Conservation (phyloP, 306 rosid species). For the Prunus padus region DNA sequence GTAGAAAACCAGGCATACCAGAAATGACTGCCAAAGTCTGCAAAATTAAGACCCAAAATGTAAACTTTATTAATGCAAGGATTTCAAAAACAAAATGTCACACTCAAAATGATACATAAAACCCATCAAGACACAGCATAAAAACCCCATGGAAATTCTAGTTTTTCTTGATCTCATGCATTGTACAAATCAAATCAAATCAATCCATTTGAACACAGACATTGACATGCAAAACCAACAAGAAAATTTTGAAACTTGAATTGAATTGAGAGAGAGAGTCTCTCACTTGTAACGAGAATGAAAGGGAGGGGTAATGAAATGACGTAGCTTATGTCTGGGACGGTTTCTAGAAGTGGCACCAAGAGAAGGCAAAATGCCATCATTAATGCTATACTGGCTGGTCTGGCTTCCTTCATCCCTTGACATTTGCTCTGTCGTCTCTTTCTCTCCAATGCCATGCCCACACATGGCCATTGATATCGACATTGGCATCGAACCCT, state of each 20-base stretch:
- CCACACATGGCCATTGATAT: slow-evolving; percentile 18
- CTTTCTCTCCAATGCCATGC: neutral
- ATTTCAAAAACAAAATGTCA: neutral
- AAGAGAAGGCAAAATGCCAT: slow-evolving; percentile 60
- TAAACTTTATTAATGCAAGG: too few species aligned
- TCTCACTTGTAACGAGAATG: slow-evolving; percentile 42
- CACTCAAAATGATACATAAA: neutral
- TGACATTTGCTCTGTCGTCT: slow-evolving; percentile 10
- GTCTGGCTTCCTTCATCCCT: slow-evolving; percentile 54
- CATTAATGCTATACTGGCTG: slow-evolving; percentile 61
- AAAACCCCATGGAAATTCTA: neutral
- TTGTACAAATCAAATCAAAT: neutral
- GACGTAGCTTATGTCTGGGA: slow-evolving; percentile 31
- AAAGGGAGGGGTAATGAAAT: slow-evolving; percentile 44
- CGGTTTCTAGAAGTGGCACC: slow-evolving; percentile 30
- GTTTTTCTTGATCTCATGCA: neutral
- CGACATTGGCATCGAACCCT: neutral
- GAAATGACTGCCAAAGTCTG: slow-evolving; percentile 60
- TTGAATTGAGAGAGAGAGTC: neutral
- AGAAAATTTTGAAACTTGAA: neutral
- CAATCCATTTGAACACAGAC: neutral
- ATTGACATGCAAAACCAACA: neutral
- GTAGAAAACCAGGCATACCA: slow-evolving; percentile 60
- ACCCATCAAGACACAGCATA: neutral
- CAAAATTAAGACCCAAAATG: slow-evolving; percentile 17